A percentile compares a stretch with the other conserved stretches of the same genome.
phyloP scores from a whole-genome alignment of 345 rosid species.

The Clausena lansium region DNA sequence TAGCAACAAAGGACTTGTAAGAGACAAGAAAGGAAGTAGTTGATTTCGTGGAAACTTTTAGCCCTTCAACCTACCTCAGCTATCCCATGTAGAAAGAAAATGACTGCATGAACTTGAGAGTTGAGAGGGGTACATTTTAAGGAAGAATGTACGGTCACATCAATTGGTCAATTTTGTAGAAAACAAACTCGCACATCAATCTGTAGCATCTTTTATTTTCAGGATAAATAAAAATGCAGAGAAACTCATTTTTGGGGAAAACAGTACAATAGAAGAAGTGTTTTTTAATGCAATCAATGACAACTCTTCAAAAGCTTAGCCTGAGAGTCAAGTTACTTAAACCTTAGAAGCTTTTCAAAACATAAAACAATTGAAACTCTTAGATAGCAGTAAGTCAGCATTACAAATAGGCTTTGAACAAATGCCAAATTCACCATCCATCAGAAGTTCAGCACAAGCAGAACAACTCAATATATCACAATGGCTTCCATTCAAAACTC shows the following conservation, averaged over 20 bases:
- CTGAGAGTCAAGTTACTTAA: constrained; percentile 37
- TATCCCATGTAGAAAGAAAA: background rate
- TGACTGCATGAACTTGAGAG: background rate
- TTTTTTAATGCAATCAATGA: constrained; percentile 43
- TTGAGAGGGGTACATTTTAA: background rate
- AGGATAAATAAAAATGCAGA: background rate
- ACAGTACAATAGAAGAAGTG: constrained; percentile 23
- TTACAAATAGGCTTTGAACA: constrained; percentile 20
- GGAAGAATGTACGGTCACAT: background rate
- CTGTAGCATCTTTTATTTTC: background rate
- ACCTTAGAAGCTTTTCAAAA: constrained; percentile 34
- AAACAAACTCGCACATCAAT: background rate
- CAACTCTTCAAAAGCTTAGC: constrained; percentile 37
- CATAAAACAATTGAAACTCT: background rate
- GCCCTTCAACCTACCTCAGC: background rate
- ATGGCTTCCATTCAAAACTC: constrained; percentile 13
- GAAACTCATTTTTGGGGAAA: background rate
- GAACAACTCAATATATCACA: background rate
- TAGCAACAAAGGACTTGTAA: background rate
- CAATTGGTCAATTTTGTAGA: background rate
- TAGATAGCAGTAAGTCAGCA: background rate
- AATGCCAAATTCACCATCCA: constrained; percentile 2
- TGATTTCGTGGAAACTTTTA: background rate
- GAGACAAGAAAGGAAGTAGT: background rate
- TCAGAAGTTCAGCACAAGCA: background rate